Base-by-base conservation (phyloP, 768 basidiomycete species). In the Hericium alpestre region DNA sequence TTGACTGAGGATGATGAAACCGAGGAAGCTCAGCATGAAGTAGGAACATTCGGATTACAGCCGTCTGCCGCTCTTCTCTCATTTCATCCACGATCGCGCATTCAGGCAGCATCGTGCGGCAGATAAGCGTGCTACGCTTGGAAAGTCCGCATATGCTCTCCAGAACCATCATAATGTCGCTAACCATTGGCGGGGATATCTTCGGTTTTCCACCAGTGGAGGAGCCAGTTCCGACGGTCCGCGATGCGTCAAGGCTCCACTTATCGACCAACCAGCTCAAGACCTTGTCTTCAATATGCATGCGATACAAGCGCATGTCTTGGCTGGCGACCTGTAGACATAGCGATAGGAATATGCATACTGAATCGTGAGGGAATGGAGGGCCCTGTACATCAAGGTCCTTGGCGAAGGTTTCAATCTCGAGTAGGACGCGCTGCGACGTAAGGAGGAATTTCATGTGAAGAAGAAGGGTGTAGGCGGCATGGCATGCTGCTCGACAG, bases 341-440 rank as follows among this genome's bases (percentile, higher is more conserved):
- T 25, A 79, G 73, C 5, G 79, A 72, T 49, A 97, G 74, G 66
- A 98, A 92, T 56, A 76, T 74, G 73, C 94, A 96, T 40, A 95
- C 91, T 1, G 94, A 84, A 65, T 99, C 96, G 64, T 79, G 88
- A 0, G 93, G 92, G 64, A 81, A 85, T 13, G 82, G 73, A 2
- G 94, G 93, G 0, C 93, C 94, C 70, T 98, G 95, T 15, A 96
- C 79, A 61, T 91, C 87, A 57, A 99, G 74, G 60, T 95, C 90
- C 59, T 85, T 86, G 1, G 83, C 79, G 50, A 97, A 73, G 0
- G 76, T 74, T 66, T 93, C 92, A 51, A 97, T 83, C 66, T 94
- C 92, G 2, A 71, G 64, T 13, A 89, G 73, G 48, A 87, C 71
- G 13, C 78, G 79, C 39, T 83, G 80, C 13, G 80, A 70, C 3